Base-by-base conservation (phyloP, 768 basidiomycete genomes). In the Royoungia palumana region DNA sequence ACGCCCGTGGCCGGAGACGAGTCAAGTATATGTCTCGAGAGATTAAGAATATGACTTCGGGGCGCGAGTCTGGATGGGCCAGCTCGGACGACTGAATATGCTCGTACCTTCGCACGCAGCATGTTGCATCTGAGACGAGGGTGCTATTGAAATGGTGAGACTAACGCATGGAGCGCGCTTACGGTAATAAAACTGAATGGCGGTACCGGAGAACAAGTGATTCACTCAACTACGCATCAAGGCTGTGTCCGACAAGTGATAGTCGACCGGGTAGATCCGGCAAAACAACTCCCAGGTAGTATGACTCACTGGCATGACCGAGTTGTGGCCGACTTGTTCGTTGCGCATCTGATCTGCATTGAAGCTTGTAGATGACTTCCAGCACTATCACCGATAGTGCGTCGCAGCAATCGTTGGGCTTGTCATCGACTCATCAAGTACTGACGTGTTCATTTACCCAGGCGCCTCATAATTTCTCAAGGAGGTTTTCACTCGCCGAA, bases 41-140 rank as follows among this genome's bases (percentile, higher is more conserved):
- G 4, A 42, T 43, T 27, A 8, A 44, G 6, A 9, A 27, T 16
- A 24, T 41, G 27, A 35, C 42, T 39, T 16, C 35, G 44, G 2
- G 8, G 40, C 30, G 20, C 19, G 3, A 41, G 27, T 34, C 24
- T 53, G 13, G 41, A 52, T 12, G 34, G 41, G 19, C 37, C 14
- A 16, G 51, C 16, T 41, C 38, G 46, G 27, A 37, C 17, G 27
- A 21, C 35, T 8, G 37, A 22, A 11, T 47, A 41, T 24, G 41
- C 35, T 57, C 51, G 59, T 47, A 48, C 35, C 22, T 21, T 58
- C 58, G 67, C 62, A 47, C 73, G 79, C 66, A 80, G 69, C 81
- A 82, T 83, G 74, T 66, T 66, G 70, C 80, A 80, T 82, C 46
- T 52, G 59, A 54, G 35, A 49, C 48, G 50, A 42, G 46, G 37